phyloP scores from a whole-genome alignment of 495 filamentous ascomycete genomes.

The Penicillium coprophilum region DNA sequence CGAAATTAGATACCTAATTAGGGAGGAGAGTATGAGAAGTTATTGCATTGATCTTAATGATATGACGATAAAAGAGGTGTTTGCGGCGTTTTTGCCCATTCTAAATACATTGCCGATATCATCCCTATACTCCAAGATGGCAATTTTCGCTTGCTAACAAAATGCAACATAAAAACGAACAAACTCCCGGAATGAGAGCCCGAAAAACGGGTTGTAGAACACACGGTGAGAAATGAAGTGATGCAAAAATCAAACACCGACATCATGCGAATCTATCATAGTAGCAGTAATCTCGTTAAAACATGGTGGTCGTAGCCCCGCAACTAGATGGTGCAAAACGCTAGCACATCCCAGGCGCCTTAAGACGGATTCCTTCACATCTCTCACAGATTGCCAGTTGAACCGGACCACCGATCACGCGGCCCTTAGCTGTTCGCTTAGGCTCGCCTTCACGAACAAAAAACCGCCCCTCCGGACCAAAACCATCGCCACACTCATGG shows the following conservation, averaged over 20 bases:
- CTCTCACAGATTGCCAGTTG: conserved; percentile 59
- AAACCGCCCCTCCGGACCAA: conserved; percentile 61
- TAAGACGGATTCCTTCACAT: conserved; percentile 64
- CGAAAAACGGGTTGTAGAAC: conserved; percentile 5
- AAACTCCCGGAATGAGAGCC: conserved; percentile 3
- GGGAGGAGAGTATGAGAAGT: background rate
- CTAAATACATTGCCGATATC: conserved; percentile 21
- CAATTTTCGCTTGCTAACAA: conserved; percentile 16
- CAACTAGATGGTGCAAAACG: conserved; percentile 19
- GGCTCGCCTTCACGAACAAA: conserved; percentile 59
- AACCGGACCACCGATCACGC: conserved; percentile 48
- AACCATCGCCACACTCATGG: conserved; percentile 61
- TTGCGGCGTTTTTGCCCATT: conserved; percentile 16
- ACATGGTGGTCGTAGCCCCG: conserved; percentile 4
- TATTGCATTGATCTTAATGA: background rate
- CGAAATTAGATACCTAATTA: background rate
- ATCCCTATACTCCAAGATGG: conserved; percentile 2
- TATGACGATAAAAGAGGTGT: conserved; percentile 15
- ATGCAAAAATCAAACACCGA: conserved; percentile 16
- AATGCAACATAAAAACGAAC: background rate
- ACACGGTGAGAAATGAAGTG: conserved; percentile 11
- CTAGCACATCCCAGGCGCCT: conserved; percentile 46
- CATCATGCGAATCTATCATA: conserved; percentile 23
- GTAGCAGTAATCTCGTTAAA: conserved; percentile 25
- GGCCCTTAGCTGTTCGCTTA: conserved; percentile 50